phyloP scores from a whole-genome alignment of 2,329 filamentous ascomycete species.

The Colletotrichum coccodes region DNA sequence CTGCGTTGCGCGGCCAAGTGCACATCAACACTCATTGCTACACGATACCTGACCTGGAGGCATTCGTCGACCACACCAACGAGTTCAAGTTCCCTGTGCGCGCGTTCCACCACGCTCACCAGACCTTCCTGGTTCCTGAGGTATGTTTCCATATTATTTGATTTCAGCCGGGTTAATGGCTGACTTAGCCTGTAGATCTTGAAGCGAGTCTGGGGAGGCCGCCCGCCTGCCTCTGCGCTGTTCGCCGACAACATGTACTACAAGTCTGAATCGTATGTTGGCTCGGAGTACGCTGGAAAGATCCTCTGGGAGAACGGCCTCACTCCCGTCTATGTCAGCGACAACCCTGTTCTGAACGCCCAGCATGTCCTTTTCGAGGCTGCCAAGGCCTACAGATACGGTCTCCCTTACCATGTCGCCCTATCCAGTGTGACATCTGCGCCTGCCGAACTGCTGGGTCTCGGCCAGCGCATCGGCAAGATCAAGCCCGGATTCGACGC shows the following conservation, averaged over 20 bases:
- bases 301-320: slow-evolving; percentile 72
- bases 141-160: slow-evolving; percentile 42
- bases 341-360: slow-evolving; percentile 76
- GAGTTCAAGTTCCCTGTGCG: slow-evolving; percentile 76
- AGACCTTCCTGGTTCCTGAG: slow-evolving; percentile 74
- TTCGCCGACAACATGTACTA: slow-evolving; percentile 81
- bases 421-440: slow-evolving; percentile 67
- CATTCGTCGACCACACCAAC: slow-evolving; percentile 76
- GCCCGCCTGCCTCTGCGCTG: slow-evolving; percentile 66
- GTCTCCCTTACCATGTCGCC: slow-evolving; percentile 69
- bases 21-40: slow-evolving; percentile 79
- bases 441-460: slow-evolving; percentile 66
- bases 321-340: slow-evolving; percentile 75
- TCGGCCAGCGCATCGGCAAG: slow-evolving; percentile 68
- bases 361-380: slow-evolving; percentile 76
- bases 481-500: slow-evolving; percentile 71
- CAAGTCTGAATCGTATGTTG: slow-evolving; percentile 74
- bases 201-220: slow-evolving; percentile 65
- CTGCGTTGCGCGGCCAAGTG: slow-evolving; percentile 73
- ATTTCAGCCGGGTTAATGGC: neutral
- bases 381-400: slow-evolving; percentile 68
- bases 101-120: slow-evolving; percentile 77
- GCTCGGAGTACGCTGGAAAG: slow-evolving; percentile 74
- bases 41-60: slow-evolving; percentile 74
- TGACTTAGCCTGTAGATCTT: slow-evolving; percentile 52